Base-by-base conservation (phyloP, 1,284 basidiomycete species). In the Ceratobasidium sp. region DNA sequence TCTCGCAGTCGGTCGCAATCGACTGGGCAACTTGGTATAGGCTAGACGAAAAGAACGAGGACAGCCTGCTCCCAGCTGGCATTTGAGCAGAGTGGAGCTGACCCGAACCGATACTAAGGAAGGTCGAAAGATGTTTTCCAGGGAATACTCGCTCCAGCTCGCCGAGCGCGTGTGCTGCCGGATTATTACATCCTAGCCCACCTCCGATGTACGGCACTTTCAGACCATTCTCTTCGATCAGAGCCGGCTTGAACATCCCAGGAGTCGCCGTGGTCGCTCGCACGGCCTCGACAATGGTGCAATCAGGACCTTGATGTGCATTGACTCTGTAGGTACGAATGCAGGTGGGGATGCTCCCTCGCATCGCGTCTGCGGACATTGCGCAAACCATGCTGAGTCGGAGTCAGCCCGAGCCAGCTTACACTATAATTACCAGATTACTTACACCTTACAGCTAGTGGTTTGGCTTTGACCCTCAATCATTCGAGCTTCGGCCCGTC, bases 21-120 rank as follows among this genome's bases (percentile, higher is more conserved):
- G 29, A 15, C 44, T 29, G 45, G 29, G 36, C n/a, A n/a, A n/a
- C 27, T 5, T 17, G 19, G 24, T 17, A 50, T n/a, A 60, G n/a
- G 2, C 15, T n/a, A 27, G 45, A 29, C 19, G 3, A 4, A 15
- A n/a, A 41, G 2, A 22, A 1, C 29, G 44, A 45, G 7, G 31
- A 29, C 44, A 3, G n/a, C 11, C 5, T 2, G 4, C 67, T n/a
- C 11, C 31, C n/a, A 3, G 24, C 41, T 2, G 65, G 48, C n/a
- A 66, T 29, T 8, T 27, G 17, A 27, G 53, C 53, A 1, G 48
- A 51, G 19, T 19, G 15, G 1, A 17, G 9, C 48, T 66, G 64
- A 19, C 64, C 64, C n/a, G 64, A 31, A 29, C 64, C 64, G 27
- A 66, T 48, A 50, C 64, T 66, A 19, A 66, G 45, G 17, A 66